A percentile compares a stretch with the other conserved stretches of the same genome.
phyloP scores from a whole-genome alignment of 257 asterid genomes.

The Primulina tabacum region DNA sequence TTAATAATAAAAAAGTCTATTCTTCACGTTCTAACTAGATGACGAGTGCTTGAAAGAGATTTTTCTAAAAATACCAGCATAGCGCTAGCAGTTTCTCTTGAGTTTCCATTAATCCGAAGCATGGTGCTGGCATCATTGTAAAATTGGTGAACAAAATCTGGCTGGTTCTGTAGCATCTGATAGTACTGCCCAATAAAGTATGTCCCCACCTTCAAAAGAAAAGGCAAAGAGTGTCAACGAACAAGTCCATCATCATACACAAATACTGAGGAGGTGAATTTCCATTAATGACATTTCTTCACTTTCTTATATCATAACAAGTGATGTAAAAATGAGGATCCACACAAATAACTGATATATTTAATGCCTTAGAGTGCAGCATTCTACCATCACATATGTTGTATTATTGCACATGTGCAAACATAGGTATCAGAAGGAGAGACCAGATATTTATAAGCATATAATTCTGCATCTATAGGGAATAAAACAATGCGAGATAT shows the following conservation, averaged over 20 bases:
- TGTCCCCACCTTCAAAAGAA: constrained; percentile 71
- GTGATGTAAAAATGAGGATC: not conserved
- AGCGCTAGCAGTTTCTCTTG: constrained; percentile 68
- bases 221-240: constrained; percentile 20
- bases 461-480: constrained; percentile 3
- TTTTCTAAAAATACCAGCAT: constrained; percentile 64
- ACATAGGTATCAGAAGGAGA: constrained; percentile 1
- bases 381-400: not conserved
- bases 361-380: not conserved
- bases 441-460: not conserved
- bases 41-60: constrained; percentile 18
- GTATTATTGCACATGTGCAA: not conserved
- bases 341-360: not conserved
- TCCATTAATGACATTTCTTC: not conserved
- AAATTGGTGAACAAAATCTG: constrained; percentile 80
- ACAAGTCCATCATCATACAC: constrained; percentile 14
- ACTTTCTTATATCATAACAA: constrained; percentile 1
- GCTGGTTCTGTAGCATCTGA: constrained; percentile 85
- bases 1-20: not conserved
- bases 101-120: constrained; percentile 84
- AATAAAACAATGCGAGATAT: not conserved
- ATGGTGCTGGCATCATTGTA: constrained; percentile 86
- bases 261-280: not conserved
- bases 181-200: constrained; percentile 96
- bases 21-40: not conserved